Evolutionary conservation across 2,329 filamentous ascomycete genomes (phyloP), one percentile per base, ranked within the genome.

Genomic region (Exophiala sideris): DNA sequence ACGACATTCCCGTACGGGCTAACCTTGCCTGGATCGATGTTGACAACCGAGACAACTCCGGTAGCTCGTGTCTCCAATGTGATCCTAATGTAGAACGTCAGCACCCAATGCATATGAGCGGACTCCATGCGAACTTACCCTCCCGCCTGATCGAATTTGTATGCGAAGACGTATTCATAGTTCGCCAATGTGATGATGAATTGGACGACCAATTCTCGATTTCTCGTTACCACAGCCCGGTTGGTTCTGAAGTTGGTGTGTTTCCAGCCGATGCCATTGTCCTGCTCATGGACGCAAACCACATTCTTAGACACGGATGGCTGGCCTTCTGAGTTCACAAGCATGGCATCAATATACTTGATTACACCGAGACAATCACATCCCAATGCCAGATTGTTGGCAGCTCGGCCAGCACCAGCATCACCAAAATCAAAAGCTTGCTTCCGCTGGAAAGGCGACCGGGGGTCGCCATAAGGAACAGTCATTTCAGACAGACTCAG

Each of bases 371-470:
- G 75, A 64, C 85, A 85, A 63, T 88, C 85, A 54, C 85, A 88
- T 11, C 85, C 85, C 2, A 87, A 74, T 10, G 77, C 74, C 1
- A 89, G 75, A 60, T 87, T 87, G 64, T 89, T 89, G 12, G 84
- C 82, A 44, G 79, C 81, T 50, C 81, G 78, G 1, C 86, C 86
- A 24, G 83, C 81, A 5, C 86, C 86, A 8, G 79, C 83, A 53
- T 88, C 84, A 7, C 86, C 86, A 56, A 89, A 81, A 62, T 89
- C 85, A 63, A 89, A 88, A 1, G 85, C 85, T 50, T 84, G 82
- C 67, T 89, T 89, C 35, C 84, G 78, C 48, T 86, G 83, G 65
- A 81, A 88, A 0, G 85, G 85, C 0, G 78, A 72, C 1, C 85
- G 78, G 1, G 82, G 82, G 60, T 88, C 85, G 5, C 75, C 84